Conservation (phyloP, 495 filamentous ascomycete genomes). For the Hyaloscypha finlandica region DNA sequence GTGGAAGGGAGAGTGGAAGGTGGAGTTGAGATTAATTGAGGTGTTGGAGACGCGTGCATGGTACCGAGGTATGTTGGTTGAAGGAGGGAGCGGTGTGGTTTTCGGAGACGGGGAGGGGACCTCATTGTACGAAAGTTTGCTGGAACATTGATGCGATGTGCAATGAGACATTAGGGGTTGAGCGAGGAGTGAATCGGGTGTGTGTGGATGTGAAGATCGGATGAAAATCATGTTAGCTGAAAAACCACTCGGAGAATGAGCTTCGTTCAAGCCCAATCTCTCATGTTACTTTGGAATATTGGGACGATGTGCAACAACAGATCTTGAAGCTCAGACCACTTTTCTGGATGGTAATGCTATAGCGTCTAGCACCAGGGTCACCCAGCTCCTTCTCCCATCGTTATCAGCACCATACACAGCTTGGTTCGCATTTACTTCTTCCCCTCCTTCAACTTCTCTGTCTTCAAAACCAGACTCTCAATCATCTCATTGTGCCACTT, state of each 20-base stretch:
- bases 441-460: slow-evolving; percentile 9
- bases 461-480: slow-evolving; percentile 20
- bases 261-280: no score
- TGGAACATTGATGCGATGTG: not conserved
- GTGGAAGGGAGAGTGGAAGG: not conserved
- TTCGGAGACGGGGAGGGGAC: not conserved
- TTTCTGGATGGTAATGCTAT: not conserved
- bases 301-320: no score
- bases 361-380: no score
- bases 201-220: no score
- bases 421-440: not conserved
- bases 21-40: not conserved
- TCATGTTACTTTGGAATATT: no score
- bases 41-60: no score
- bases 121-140: not conserved
- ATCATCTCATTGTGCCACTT: slow-evolving; percentile 33
- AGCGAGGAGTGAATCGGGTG: not conserved
- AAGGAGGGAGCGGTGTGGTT: no score
- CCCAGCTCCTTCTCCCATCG: no score
- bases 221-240: not conserved
- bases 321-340: not conserved
- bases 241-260: no score
- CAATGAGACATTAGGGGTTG: no score
- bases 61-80: no score
- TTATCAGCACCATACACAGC: not conserved